A percentile compares a stretch with the other conserved stretches of the same genome.
These are phyloP conservation scores for Penstemon davidsonii DNA, from an alignment of 257 asterid species.

Conservation along the genomic window DNA sequence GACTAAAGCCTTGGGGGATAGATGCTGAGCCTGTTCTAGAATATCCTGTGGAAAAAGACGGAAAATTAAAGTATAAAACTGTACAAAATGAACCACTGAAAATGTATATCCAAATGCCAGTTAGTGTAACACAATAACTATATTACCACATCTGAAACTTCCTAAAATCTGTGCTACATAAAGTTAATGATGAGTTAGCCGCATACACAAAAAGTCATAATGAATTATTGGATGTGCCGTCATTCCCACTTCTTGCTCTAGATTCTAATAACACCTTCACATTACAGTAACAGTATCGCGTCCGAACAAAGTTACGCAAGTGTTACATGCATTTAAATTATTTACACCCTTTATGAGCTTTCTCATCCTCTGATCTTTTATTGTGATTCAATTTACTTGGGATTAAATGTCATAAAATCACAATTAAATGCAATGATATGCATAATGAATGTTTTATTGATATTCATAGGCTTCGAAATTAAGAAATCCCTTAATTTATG, in stretches of 20 bases:
- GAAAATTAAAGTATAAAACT: conserved; percentile 13
- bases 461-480: conserved; percentile 5
- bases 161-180: conserved; percentile 16
- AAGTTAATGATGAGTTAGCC: conserved; percentile 8
- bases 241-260: background rate
- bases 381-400: background rate
- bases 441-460: background rate
- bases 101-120: background rate
- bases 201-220: background rate
- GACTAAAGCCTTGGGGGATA: conserved; percentile 66
- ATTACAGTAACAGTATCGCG: background rate
- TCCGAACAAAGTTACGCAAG: background rate
- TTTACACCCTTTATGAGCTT: background rate
- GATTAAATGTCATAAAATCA: background rate
- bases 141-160: conserved; percentile 10
- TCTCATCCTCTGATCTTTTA: conserved; percentile 2
- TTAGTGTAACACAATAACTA: background rate
- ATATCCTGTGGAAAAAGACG: conserved; percentile 65
- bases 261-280: background rate
- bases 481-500: background rate
- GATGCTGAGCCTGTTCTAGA: conserved; percentile 63
- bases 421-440: conserved; percentile 5
- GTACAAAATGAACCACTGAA: conserved; percentile 15
- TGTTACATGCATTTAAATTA: background rate
- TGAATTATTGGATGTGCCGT: background rate